phyloP scores from a whole-genome alignment of 176 grass and related monocot species.

The maize (Zea mays) region DNA sequence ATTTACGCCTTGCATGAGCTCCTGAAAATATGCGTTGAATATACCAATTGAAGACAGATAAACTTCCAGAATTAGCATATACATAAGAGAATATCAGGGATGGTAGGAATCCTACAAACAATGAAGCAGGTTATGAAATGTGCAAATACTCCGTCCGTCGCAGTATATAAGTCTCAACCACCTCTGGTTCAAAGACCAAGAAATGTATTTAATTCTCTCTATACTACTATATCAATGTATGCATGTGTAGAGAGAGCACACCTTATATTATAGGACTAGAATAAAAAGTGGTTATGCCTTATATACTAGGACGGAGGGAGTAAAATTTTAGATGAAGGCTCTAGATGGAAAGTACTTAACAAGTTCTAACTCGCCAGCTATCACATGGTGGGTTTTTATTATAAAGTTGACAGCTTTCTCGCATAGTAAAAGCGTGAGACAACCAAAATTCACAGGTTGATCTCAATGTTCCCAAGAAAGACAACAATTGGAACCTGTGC shows the following conservation, averaged over 20 bases:
- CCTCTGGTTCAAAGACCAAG: too few relatives aligned
- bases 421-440: not conserved
- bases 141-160: not conserved
- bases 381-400: not conserved
- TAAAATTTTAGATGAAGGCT: not conserved
- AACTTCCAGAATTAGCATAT: conserved; percentile 5
- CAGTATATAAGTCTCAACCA: too few relatives aligned
- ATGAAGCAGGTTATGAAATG: conserved; percentile 13
- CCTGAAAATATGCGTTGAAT: conserved; percentile 39
- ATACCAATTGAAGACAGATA: not conserved
- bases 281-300: too few relatives aligned
- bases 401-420: not conserved
- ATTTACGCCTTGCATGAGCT: conserved; percentile 33
- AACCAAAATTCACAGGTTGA: not conserved
- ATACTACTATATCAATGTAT: too few relatives aligned
- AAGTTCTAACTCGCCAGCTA: not conserved
- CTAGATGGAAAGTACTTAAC: not conserved
- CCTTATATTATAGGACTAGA: too few relatives aligned
- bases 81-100: conserved; percentile 3
- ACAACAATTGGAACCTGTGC: not conserved
- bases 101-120: conserved; percentile 12
- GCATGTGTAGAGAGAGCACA: too few relatives aligned
- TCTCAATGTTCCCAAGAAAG: not conserved
- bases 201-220: too few relatives aligned
- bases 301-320: too few relatives aligned